These are phyloP conservation scores for Phylloporus arenicola DNA, from an alignment of 768 basidiomycete genomes.

Conservation along the genomic window DNA sequence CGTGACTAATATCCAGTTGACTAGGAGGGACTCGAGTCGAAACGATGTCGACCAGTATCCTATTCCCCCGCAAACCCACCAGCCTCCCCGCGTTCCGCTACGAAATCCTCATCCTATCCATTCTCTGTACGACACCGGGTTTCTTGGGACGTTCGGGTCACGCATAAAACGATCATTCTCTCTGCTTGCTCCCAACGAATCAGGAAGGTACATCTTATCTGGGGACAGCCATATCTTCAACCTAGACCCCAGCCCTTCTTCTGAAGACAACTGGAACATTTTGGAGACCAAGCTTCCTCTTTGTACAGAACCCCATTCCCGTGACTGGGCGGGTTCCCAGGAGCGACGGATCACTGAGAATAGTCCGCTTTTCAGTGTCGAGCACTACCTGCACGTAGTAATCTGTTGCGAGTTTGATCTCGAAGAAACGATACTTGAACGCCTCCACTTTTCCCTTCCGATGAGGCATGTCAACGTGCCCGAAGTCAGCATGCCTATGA, in stretches of 20 bases:
- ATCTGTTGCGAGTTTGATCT: slow-evolving; percentile 53
- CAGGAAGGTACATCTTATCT: slow-evolving; percentile 44
- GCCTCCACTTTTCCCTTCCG: slow-evolving; percentile 41
- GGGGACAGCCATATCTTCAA: slow-evolving; percentile 48
- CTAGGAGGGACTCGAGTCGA: slow-evolving; percentile 39
- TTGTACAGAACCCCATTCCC: slow-evolving; percentile 5
- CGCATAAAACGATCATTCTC: slow-evolving; percentile 36
- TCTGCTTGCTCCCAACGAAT: slow-evolving; percentile 44
- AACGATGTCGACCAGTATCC: slow-evolving; percentile 46
- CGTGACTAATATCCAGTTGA: slow-evolving; percentile 6
- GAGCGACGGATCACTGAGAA: slow-evolving; percentile 39
- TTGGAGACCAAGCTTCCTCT: slow-evolving; percentile 20
- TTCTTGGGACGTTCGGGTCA: slow-evolving; percentile 28
- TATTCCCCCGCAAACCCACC: slow-evolving; percentile 47
- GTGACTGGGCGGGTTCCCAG: slow-evolving; percentile 28
- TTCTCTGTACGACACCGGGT: slow-evolving; percentile 43
- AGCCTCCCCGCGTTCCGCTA: slow-evolving; percentile 63
- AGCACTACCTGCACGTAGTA: slow-evolving; percentile 49
- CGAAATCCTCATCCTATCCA: slow-evolving; percentile 46
- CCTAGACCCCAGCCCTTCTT: slow-evolving; percentile 14
- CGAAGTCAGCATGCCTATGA: background rate
- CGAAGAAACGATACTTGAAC: slow-evolving; percentile 23
- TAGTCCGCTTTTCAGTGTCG: slow-evolving; percentile 54
- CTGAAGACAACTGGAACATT: slow-evolving; percentile 25
- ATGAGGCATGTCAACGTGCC: slow-evolving; percentile 46